Percentiles rank a stretch among this genome's conserved stretches.
Conservation (phyloP, 2,329 filamentous ascomycete species). For the Cordyceps cateniannulata region DNA sequence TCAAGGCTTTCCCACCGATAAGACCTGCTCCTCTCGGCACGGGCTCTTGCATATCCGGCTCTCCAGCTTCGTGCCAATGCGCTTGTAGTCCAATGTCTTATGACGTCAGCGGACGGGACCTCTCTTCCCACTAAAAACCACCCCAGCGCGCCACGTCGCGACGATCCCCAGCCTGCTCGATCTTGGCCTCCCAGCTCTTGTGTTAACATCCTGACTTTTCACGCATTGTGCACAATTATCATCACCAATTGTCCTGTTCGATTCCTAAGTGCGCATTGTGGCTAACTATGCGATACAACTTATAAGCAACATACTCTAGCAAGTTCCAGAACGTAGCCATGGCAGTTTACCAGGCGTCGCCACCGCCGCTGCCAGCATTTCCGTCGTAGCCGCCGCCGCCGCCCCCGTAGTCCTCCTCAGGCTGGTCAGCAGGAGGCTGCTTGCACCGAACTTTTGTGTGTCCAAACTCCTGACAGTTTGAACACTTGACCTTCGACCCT, state of each 20-base stretch:
- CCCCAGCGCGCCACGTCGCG: not conserved
- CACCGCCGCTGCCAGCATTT: not conserved
- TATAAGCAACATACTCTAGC: not conserved
- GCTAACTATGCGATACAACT: not conserved
- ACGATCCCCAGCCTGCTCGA: not conserved
- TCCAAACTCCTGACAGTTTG: constrained; percentile 32
- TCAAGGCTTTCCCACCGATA: not conserved
- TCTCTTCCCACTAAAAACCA: not conserved
- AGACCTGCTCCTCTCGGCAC: not conserved
- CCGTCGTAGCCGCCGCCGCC: not conserved
- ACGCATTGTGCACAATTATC: too few relatives aligned
- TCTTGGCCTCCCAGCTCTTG: not conserved
- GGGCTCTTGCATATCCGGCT: not conserved
- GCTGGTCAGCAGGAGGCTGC: constrained; percentile 19
- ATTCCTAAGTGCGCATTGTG: not conserved
- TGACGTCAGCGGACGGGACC: constrained; percentile 7
- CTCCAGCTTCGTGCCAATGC: not conserved
- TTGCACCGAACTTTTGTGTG: constrained; percentile 35
- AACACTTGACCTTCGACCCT: constrained; percentile 35
- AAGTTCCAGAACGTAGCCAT: not conserved
- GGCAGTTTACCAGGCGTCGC: not conserved
- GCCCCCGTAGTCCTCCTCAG: not conserved
- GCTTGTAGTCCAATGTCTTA: not conserved
- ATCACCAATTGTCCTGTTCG: not conserved
- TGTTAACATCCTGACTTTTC: too few relatives aligned